Evolutionary conservation across 108 stramenopile species (phyloP).

Genomic region (Nannochloropsis oceanica): DNA sequence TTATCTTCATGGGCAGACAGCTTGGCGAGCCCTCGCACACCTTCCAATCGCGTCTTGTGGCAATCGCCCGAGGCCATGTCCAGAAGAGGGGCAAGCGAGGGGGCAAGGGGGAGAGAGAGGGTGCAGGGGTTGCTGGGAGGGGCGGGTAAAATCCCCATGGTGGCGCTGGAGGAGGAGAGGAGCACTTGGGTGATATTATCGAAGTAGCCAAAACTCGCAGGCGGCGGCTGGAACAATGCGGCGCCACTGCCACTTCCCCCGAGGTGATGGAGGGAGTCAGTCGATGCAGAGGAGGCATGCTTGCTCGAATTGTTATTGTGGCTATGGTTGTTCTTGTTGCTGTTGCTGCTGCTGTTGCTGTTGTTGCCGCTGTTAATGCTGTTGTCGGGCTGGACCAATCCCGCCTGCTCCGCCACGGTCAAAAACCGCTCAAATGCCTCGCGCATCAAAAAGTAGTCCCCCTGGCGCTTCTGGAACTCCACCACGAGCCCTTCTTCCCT

Average conservation of each 20-base stretch:
- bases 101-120: background rate
- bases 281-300: background rate
- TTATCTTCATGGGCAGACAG: background rate
- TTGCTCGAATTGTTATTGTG: background rate
- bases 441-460: background rate
- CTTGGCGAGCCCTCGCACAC: background rate
- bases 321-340: background rate
- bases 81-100: background rate
- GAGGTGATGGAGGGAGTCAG: background rate
- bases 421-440: background rate
- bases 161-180: no score
- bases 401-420: background rate
- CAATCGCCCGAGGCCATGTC: background rate
- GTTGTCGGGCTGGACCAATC: background rate
- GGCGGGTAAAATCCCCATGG: no score
- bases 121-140: no score
- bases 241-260: background rate
- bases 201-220: background rate
- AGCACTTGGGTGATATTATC: background rate
- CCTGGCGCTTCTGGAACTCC: background rate
- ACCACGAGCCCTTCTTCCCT: background rate
- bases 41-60: background rate
- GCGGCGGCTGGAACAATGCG: background rate
- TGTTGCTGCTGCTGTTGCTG: background rate
- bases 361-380: background rate